phyloP scores from a whole-genome alignment of 2,329 filamentous ascomycete genomes.

The Aspergillus pseudoterreus region DNA sequence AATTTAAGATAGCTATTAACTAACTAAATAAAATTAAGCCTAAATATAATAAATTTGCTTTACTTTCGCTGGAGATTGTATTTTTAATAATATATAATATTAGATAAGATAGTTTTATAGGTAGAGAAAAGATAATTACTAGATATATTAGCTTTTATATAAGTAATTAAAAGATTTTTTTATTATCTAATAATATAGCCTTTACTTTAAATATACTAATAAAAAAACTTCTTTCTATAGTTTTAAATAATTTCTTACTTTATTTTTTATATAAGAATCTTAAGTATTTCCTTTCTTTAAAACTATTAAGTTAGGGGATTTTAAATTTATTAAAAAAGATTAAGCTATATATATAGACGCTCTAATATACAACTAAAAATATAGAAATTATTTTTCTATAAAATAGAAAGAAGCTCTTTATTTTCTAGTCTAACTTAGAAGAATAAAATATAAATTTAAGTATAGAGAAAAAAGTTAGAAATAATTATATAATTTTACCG shows the following conservation, averaged over 20 bases:
- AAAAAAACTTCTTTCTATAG: slow-evolving; percentile 10
- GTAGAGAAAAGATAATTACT: slow-evolving; percentile 11
- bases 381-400: slow-evolving; percentile 10
- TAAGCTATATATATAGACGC: background rate
- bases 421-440: slow-evolving; percentile 10
- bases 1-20: too few species aligned
- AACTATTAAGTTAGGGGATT: background rate
- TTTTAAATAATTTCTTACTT: slow-evolving; percentile 7
- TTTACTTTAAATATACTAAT: slow-evolving; percentile 11
- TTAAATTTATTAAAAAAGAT: background rate
- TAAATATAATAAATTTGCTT: slow-evolving; percentile 7
- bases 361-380: slow-evolving; percentile 6
- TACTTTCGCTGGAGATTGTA: slow-evolving; percentile 6
- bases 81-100: slow-evolving; percentile 5
- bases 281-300: background rate
- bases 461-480: slow-evolving; percentile 4
- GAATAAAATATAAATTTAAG: slow-evolving; percentile 8
- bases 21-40: slow-evolving; percentile 13
- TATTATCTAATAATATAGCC: slow-evolving; percentile 9
- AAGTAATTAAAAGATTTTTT: background rate
- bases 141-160: background rate
- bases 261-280: background rate
- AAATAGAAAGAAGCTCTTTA: slow-evolving; percentile 11
- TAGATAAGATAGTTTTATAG: slow-evolving; percentile 9
- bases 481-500: slow-evolving; percentile 1